Base-by-base conservation (phyloP, 306 rosid genomes). In the Rosa chinensis region DNA sequence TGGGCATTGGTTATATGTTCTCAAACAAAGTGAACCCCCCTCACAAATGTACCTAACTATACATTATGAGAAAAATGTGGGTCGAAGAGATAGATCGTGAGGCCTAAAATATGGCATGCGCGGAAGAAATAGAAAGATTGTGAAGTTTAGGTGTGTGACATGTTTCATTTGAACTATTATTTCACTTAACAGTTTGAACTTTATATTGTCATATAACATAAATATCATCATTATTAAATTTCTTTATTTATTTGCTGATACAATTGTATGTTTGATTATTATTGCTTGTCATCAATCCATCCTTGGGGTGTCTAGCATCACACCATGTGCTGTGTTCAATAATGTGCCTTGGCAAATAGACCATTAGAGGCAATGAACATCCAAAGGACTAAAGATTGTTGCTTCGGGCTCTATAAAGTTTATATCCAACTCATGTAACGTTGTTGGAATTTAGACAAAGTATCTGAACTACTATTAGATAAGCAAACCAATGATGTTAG, bases 321-420 rank as follows among this genome's bases (percentile, higher is more conserved):
- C n/a, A 32, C 43, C 69, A 32, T 63, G 69, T 63, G 69, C 43
- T 13, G 16, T 63, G 69, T 63, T 32, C n/a, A 63, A 63, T 63
- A 63, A 63, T 63, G 69, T 32, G 20, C 69, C 43, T 62, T 28
- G 68, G 68, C 68, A 62, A 25, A 28, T 62, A 63, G 69, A 63
- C 69, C 40, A 28, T 37, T 32, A 32, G 1, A 63, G 68, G 68
- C 42, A 5, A 66, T 39, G 48, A 39, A 66, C 48, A 66, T 18
- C 14, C 4, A 18, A 66, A 66, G 25, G 71, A 8, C 21, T 35
- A 13, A 2, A 16, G 4, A 25, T 64, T 35, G 17, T 66, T 49
- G 23, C 66, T 50, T 66, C 28, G 8, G 13, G 48, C 43, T 10
- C n/a, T 47, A 45, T 37, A 20, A 53, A 10, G 35, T 28, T 23